Evolutionary conservation across 139 green algal genomes (phyloP), one percentile per base, ranked within the genome.

Genomic region (Tetradesmus obliquus): DNA sequence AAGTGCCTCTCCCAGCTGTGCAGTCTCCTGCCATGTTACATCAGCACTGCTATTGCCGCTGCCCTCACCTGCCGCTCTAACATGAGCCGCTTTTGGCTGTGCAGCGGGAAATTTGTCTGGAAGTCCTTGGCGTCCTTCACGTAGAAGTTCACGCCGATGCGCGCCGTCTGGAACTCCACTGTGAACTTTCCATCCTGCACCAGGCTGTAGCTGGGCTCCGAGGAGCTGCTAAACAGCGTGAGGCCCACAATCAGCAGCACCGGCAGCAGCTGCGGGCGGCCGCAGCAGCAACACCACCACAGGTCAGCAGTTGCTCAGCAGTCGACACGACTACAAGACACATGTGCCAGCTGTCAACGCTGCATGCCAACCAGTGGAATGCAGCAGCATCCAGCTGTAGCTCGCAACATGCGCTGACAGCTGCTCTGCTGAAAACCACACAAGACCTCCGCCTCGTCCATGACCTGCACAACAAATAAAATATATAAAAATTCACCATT

Each of bases 61-160:
- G 62, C 62, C 12, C 62, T 32, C 88, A 96, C 94, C 93, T 96
- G 90, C 19, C 90, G 69, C 32, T 96, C 93, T 8, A 96, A 55
- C 54, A 87, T 58, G 13, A 91, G 12, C 45, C 86, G 86, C 80
- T 90, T 90, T 12, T 83, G 53, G 8, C 45, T 90, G 86, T 24
- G 55, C 0, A n/a, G 19, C 10, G 79, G 79, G 58, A 72, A 92
- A 12, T 57, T 24, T 1, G 32, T n/a, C 55, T 79, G 72, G 54
- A 92, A 90, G 17, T 90, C 90, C 22, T 8, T 9, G 9, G 12
- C 24, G 51, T 81, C 51, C 58, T 88, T 88, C 62, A 92, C 89
- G 55, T 54, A 92, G 66, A 84, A 92, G 19, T 57, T 17, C 19
- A 92, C 90, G 22, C 45, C 71, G 32, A 80, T n/a, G 58, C 90